phyloP scores from a whole-genome alignment of 768 basidiomycete species.

The Leucocoprinus sp. region DNA sequence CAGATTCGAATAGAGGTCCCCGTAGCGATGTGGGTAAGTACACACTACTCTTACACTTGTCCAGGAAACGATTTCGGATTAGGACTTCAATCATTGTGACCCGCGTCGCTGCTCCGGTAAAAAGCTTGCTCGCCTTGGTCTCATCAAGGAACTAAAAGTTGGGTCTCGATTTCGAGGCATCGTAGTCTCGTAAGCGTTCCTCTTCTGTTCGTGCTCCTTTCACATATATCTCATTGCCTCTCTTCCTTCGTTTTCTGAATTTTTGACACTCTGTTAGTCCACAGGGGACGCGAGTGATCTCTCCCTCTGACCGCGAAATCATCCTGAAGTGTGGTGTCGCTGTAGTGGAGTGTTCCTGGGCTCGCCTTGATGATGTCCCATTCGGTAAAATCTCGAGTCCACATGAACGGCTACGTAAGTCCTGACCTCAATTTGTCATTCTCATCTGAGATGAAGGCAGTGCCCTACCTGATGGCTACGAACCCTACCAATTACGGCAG shows the following conservation, averaged over 20 bases:
- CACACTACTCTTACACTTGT: background rate
- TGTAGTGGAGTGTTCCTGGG: slow-evolving; percentile 99
- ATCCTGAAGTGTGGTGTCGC: slow-evolving; percentile 71
- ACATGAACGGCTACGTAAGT: slow-evolving; percentile 82
- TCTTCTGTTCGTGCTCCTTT: slow-evolving; percentile 1
- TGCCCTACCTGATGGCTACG: slow-evolving; percentile 90
- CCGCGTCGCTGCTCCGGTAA: slow-evolving; percentile 79
- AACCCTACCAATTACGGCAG: slow-evolving; percentile 99
- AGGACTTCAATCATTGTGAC: slow-evolving; percentile 99
- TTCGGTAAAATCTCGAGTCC: slow-evolving; percentile 91
- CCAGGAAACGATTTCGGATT: slow-evolving; percentile 2
- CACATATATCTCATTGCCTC: background rate
- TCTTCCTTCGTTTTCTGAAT: background rate
- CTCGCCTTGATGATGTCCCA: slow-evolving; percentile 88
- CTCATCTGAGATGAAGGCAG: slow-evolving; percentile 30
- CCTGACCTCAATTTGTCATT: background rate
- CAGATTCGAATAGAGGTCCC: slow-evolving; percentile 51
- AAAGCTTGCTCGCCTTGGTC: slow-evolving; percentile 76
- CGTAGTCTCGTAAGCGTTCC: slow-evolving; percentile 75
- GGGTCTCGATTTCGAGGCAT: slow-evolving; percentile 86
- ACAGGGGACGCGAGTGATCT: slow-evolving; percentile 70
- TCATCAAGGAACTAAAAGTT: slow-evolving; percentile 78
- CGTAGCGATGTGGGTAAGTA: slow-evolving; percentile 93
- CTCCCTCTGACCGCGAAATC: slow-evolving; percentile 78
- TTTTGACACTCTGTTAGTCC: slow-evolving; percentile 45